phyloP scores from a whole-genome alignment of 2,329 filamentous ascomycete genomes.

The Nemania diffusa region DNA sequence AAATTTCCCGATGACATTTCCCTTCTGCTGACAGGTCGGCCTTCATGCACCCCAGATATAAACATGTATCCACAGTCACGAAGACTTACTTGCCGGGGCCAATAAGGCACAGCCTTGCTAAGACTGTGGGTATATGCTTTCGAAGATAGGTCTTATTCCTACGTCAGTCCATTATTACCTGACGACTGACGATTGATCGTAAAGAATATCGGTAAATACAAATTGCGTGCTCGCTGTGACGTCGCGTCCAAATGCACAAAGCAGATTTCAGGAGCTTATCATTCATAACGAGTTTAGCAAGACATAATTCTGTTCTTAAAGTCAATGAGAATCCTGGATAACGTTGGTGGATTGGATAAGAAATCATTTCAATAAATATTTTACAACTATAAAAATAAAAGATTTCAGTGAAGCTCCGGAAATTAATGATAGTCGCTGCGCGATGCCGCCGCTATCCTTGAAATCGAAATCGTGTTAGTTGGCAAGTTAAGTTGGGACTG shows the following conservation, averaged over 20 bases:
- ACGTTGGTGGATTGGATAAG: too few species aligned
- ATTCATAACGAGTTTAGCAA: not conserved
- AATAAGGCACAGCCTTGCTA: slow-evolving; percentile 1
- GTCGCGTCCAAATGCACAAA: not conserved
- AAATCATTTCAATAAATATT: too few species aligned
- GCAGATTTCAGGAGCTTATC: not conserved
- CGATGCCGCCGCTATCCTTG: too few species aligned
- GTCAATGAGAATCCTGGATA: too few species aligned
- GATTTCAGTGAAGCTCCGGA: too few species aligned
- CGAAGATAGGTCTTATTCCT: not conserved
- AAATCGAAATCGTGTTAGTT: too few species aligned
- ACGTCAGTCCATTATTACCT: slow-evolving; percentile 15
- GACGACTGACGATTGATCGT: slow-evolving; percentile 2
- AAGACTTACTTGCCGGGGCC: slow-evolving; percentile 22
- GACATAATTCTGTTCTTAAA: too few species aligned
- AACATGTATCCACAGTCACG: slow-evolving; percentile 23
- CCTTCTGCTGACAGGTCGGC: slow-evolving; percentile 34
- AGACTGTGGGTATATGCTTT: slow-evolving; percentile 3
- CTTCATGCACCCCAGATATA: slow-evolving; percentile 41
- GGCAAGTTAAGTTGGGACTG: too few species aligned
- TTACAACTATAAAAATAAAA: too few species aligned
- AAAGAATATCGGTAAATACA: slow-evolving; percentile 22
- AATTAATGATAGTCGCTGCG: too few species aligned
- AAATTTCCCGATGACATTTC: slow-evolving; percentile 42
- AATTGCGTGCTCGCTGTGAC: not conserved